Base-by-base conservation (phyloP, 179 eudicot species). In the Spergularia azorica region DNA sequence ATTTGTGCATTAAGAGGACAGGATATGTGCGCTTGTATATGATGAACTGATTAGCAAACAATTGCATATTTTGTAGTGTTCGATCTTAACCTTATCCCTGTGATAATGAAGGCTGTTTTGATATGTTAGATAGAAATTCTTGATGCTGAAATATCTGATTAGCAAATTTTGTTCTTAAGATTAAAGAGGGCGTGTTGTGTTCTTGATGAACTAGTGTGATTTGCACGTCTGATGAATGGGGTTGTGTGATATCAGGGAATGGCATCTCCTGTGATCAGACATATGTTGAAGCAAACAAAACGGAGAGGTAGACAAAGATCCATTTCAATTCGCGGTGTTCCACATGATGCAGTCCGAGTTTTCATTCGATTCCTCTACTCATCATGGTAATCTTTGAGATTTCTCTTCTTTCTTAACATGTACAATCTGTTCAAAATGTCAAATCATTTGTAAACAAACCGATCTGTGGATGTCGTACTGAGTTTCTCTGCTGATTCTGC, bases 341-440 rank as follows among this genome's bases (percentile, higher is more conserved):
- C 99, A 5, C 83, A 88, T 75, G 97, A 88, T 18, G 98, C 99
- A 3, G 94, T 96, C 50, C 88, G 86, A 20, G 88, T 88, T 74
- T 96, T 96, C 78, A 72, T 94, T 7, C 82, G 98, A 62, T 96
- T 80, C 77, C 83, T 96, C 66, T 96, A 96, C 83, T 93, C 98
- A 15, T 88, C 94, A 54, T 80, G 99, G 99, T 95, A 95, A 82
- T 14, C 39, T 60, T 9, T 64, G 55, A 36, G 15, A 70, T 20
- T 56, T 1, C 50, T 2, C 4, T 3, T 43, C 14, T 17, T 61
- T 39, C 18, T 13, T 16, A 12, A 48, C 1, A 39, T 3, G 2
- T 41, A 11, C 20, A 39, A n/a, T 36, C 14, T n/a, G 5, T 15
- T 71, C 16, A 48, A 32, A 1, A 8, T 9, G 60, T 5, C 56